Evolutionary conservation across 306 rosid species (phyloP), one percentile per base, ranked within the genome.

Genomic region (Vicia sativa): DNA sequence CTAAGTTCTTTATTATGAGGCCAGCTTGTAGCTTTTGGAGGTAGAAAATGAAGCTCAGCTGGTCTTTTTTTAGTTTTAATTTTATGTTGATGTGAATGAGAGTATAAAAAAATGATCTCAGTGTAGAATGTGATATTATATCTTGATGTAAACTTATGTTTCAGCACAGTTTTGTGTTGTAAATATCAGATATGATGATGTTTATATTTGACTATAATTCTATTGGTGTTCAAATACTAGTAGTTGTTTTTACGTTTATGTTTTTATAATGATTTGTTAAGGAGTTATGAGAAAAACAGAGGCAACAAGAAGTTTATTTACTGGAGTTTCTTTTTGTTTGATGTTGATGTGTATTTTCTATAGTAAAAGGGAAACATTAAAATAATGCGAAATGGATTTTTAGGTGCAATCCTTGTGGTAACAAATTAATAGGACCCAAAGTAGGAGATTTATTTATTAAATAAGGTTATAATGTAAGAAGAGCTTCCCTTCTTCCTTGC

Each of bases 1-100:
- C 44, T 4, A 61, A 38, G 50, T 12, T 64, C 79, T 86, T 81
- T 65, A 25, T 83, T 82, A 76, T 65, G 81, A 83, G 79, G 69
- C 82, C 90, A 80, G 87, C 83, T 81, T 56, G 99, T 71, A 90
- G 97, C 99, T 93, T 90, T 85, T 64, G 80, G 80, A 65, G 78
- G 70, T 77, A 82, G 82, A 66, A 61, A 68, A 21, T 72, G 85
- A 75, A 90, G 99, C 97, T 93, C 99, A 90, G 95, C 89, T 88
- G 90, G 85, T 88, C 15, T 80, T 79, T 82, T 80, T 82, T 80
- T 79, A 31, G 6, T 76, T 74, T 80, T 75, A 14, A 45, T 80
- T 91, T 78, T 84, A 0, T 7, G 38, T 62, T 67, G 52, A 41
- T 44, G 68, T 77, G 60, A 62, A 71, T 69, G 74, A 38, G 35